Evolutionary conservation across 1,139 yeast species (phyloP), one percentile per base, ranked within the genome.

Genomic region (Kodamaea sp.): DNA sequence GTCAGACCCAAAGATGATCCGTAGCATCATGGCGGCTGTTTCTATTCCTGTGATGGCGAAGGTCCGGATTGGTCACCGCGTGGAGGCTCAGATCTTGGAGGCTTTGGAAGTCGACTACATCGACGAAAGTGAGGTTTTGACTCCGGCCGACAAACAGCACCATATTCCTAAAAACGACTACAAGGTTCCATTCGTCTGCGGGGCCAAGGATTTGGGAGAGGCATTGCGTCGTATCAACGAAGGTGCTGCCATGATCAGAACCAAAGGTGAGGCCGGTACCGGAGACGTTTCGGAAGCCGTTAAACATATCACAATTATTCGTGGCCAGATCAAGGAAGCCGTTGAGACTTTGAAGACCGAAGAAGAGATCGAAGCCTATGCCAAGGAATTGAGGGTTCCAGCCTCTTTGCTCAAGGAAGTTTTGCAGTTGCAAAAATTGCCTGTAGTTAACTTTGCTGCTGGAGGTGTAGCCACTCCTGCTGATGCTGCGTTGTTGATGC

Each of bases 381-480:
- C 95, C 23, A 60, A 66, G 42, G 76, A 75, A 43, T 62, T 77
- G 42, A 72, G 89, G 44, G 88, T 84, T 14, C 80, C 87, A 12
- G 66, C 67, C 20, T 71, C 69, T 12, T 59, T 78, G 34, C 64
- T 86, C 43, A 60, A 73, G 46, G 66, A 73, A 39, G 67, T 76
- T 36, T 66, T 80, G 33, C 73, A 70, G 31, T 63, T 67, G 46
- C 61, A 65, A 9, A 79, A 80, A 47, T 72, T 86, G 46, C 92
- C 92, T 1, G 95, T 86, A 30, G 95, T 86, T 37, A 85, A 84
- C 66, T 86, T 86, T 59, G 94, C 95, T 26, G 95, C 95, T 28
- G 95, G 95, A 32, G 95, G 95, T 44, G 83, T 86, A 35, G 95
- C 95, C 8, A 83, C 95, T 8, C 95, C 95, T 19, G 82, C 92